Evolutionary conservation across 2,329 filamentous ascomycete species (phyloP).

Genomic region (Fusarium sp.): DNA sequence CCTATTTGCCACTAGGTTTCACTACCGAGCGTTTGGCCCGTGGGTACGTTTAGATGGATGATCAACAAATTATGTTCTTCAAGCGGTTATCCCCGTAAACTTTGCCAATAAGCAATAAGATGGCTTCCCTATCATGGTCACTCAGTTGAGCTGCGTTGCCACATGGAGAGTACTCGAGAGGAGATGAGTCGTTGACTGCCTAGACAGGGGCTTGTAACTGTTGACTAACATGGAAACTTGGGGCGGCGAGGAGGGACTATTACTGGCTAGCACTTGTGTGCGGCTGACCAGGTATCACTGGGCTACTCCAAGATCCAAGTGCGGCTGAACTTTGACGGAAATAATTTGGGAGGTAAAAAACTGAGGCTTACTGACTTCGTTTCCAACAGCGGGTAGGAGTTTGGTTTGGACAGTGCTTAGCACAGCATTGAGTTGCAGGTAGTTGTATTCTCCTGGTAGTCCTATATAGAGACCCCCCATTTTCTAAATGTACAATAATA

Average conservation of each 20-base stretch:
- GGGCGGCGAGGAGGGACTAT: neutral
- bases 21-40: too few species aligned
- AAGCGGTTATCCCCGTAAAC: neutral
- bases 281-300: too few species aligned
- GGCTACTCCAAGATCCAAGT: neutral
- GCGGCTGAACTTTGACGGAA: neutral
- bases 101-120: conserved; percentile 4
- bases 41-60: neutral
- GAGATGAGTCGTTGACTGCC: neutral
- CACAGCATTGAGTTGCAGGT: conserved; percentile 5
- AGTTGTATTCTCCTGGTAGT: conserved; percentile 23
- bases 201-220: neutral
- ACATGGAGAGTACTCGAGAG: neutral
- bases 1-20: conserved; percentile 2
- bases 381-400: too few species aligned
- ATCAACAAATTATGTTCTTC: neutral
- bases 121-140: neutral
- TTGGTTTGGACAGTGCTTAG: neutral
- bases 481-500: conserved; percentile 44
- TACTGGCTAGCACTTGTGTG: too few species aligned
- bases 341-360: neutral
- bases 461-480: conserved; percentile 36
- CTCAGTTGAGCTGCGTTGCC: neutral
- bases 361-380: neutral
- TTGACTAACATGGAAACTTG: neutral